Percentiles rank a stretch among this genome's conserved stretches.
Conservation (phyloP, 108 stramenopile species). For the Pseudonitzschia pungens region DNA sequence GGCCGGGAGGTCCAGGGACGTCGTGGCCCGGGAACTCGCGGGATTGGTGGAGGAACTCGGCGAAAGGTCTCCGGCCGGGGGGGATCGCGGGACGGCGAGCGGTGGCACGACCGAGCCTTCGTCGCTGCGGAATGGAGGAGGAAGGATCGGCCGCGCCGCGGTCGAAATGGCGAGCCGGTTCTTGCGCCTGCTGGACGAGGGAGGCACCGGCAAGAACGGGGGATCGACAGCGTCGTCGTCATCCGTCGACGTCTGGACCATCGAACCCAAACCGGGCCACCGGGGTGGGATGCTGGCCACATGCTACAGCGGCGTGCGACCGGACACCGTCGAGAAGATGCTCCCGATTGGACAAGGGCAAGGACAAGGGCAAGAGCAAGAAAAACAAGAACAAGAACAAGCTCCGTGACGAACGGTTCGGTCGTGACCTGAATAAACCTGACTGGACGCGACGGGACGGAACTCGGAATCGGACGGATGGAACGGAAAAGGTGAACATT, state of each 20-base stretch:
- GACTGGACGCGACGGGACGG: no score
- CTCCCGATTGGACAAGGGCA: no score
- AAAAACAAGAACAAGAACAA: no score
- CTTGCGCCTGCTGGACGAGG: neutral
- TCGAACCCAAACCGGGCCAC: conserved; percentile 12
- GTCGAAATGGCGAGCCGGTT: neutral
- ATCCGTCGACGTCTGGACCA: conserved; percentile 37
- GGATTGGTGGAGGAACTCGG: neutral
- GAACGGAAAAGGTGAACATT: no score
- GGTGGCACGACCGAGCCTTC: no score
- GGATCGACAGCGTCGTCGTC: neutral
- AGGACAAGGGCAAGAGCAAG: no score
- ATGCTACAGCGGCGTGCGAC: conserved; percentile 19
- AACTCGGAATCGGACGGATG: no score
- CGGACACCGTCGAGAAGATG: conserved; percentile 8
- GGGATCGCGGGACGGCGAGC: no score
- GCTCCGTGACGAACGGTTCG: no score
- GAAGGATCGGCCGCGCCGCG: neutral
- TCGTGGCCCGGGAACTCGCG: conserved; percentile 11
- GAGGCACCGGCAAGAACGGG: no score
- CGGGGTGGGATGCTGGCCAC: conserved; percentile 32
- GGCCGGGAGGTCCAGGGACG: neutral
- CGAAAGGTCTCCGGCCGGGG: neutral
- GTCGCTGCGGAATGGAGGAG: no score
- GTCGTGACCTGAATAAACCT: no score